Evolutionary conservation across 2,329 filamentous ascomycete species (phyloP).

Genomic region (Basipetospora chlamydospora): DNA sequence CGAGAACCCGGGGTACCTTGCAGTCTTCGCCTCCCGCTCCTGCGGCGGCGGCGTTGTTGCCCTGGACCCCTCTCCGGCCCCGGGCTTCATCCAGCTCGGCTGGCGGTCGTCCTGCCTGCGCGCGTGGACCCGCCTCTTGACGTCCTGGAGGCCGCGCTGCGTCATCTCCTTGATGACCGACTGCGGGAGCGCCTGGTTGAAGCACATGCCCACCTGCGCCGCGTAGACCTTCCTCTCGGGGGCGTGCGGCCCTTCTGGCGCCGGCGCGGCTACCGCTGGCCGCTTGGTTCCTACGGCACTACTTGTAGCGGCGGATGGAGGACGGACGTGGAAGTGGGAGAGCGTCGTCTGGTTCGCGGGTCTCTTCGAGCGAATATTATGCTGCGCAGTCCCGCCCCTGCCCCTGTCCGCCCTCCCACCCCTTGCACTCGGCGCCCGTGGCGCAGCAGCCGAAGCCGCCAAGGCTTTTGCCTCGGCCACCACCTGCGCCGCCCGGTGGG

Average conservation of each 20-base stretch:
- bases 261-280: conserved; percentile 6
- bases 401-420: conserved; percentile 9
- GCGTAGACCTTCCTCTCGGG: conserved; percentile 4
- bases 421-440: conserved; percentile 7
- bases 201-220: neutral
- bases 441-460: conserved; percentile 9
- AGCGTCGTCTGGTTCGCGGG: conserved; percentile 25
- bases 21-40: conserved; percentile 14
- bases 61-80: conserved; percentile 12
- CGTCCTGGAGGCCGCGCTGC: conserved; percentile 1
- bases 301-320: conserved; percentile 5
- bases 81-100: conserved; percentile 18
- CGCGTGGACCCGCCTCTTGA: conserved; percentile 13
- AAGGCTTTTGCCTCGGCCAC: too few relatives aligned
- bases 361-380: conserved; percentile 11
- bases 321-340: conserved; percentile 24
- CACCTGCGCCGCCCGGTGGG: conserved; percentile 30
- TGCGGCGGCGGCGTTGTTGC: too few relatives aligned
- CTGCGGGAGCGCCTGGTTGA: conserved; percentile 2
- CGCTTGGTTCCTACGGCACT: conserved; percentile 8
- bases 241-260: conserved; percentile 16
- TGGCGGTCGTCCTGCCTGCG: conserved; percentile 8
- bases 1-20: conserved; percentile 41
- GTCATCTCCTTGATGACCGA: neutral
- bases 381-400: too few relatives aligned